A percentile compares a stretch with the other conserved stretches of the same genome.
Conservation (phyloP, 202 grass and related monocot species). For the Brachypodium distachyon region DNA sequence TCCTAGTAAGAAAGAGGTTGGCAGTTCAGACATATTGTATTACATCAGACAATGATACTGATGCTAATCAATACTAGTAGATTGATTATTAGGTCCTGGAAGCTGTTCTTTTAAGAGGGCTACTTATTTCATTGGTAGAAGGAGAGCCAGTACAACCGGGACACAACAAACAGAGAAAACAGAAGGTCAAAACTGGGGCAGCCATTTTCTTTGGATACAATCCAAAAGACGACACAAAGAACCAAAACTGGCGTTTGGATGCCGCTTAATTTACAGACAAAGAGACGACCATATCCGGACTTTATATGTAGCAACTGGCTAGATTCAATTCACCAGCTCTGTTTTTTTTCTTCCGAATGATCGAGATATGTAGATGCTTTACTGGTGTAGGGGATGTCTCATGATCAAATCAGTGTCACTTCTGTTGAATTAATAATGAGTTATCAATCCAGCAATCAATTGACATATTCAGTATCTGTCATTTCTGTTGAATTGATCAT, state of each 20-base stretch:
- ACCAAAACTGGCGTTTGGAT: not conserved
- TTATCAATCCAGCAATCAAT: not conserved
- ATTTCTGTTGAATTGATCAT: not conserved
- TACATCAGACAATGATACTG: not conserved
- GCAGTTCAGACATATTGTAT: not conserved
- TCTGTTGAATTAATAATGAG: not conserved
- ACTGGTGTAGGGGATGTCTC: not conserved
- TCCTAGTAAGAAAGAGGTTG: not conserved
- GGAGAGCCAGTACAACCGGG: too few relatives aligned
- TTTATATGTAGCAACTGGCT: not conserved
- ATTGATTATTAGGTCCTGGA: too few relatives aligned
- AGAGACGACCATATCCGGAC: too few relatives aligned
- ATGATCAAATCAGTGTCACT: not conserved
- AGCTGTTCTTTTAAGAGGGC: too few relatives aligned
- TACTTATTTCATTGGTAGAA: too few relatives aligned
- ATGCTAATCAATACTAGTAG: too few relatives aligned
- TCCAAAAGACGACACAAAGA: not conserved
- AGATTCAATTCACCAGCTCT: not conserved
- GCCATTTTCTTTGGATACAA: too few relatives aligned
- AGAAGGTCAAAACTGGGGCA: too few relatives aligned
- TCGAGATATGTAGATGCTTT: not conserved
- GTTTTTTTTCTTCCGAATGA: not conserved
- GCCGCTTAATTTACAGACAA: not conserved
- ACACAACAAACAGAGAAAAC: not conserved
- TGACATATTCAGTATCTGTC: not conserved